phyloP scores from a whole-genome alignment of 257 asterid species.

The Solanum virginianum region DNA sequence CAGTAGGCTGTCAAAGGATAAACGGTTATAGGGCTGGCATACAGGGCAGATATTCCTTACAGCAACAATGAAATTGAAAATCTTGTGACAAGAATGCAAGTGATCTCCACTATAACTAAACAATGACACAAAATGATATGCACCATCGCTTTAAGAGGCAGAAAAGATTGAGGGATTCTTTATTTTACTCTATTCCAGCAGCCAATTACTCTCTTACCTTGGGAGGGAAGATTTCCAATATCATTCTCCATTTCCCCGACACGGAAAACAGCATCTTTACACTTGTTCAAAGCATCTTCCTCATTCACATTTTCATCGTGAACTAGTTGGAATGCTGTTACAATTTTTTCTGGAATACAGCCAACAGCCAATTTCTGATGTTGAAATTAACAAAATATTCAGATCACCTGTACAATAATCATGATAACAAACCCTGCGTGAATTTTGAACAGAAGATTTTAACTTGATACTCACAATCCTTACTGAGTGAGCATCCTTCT shows the following conservation, averaged over 20 bases:
- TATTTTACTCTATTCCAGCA: neutral
- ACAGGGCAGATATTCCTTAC: neutral
- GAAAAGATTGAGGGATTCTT: neutral
- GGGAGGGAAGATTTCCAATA: constrained; percentile 39
- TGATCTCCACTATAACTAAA: neutral
- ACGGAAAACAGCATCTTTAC: constrained; percentile 37
- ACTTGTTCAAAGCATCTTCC: constrained; percentile 56
- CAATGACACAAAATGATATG: neutral
- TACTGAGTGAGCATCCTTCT: constrained; percentile 70
- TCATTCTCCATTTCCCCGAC: constrained; percentile 60
- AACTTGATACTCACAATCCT: constrained; percentile 53
- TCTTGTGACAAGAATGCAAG: neutral
- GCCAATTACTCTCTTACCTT: constrained; percentile 36
- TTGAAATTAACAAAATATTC: constrained; percentile 4
- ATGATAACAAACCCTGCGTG: neutral
- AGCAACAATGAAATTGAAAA: neutral
- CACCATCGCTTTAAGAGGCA: neutral
- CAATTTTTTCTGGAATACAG: constrained; percentile 63
- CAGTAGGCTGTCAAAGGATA: neutral
- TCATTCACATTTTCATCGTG: constrained; percentile 61
- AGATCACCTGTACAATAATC: neutral
- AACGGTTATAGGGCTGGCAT: neutral
- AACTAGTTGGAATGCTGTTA: constrained; percentile 64
- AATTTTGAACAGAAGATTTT: neutral
- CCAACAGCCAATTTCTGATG: constrained; percentile 85